phyloP scores from a whole-genome alignment of 768 basidiomycete genomes.

The Leccinum obscurum region DNA sequence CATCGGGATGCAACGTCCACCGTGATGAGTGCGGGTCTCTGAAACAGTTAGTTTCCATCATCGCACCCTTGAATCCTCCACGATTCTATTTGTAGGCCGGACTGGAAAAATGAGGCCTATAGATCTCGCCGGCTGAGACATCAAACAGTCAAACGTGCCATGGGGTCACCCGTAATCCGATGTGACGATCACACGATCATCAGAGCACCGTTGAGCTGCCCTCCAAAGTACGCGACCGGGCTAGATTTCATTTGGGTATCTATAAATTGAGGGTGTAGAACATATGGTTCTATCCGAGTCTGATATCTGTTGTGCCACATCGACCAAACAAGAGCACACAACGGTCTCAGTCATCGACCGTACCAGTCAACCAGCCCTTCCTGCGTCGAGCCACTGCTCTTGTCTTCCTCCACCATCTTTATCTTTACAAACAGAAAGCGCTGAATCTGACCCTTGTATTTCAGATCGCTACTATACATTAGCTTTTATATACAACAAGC shows the following conservation, averaged over 20 bases:
- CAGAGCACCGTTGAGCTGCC: no score
- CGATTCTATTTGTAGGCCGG: neutral
- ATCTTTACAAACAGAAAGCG: neutral
- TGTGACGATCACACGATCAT: neutral
- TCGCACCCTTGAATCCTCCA: neutral
- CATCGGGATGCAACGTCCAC: neutral
- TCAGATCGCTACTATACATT: slow-evolving; percentile 1
- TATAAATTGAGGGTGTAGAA: no score
- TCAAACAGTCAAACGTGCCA: neutral
- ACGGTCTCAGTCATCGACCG: slow-evolving; percentile 31
- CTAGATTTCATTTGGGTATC: no score
- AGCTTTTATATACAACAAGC: slow-evolving; percentile 1
- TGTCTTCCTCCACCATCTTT: slow-evolving; percentile 8
- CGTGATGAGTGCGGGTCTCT: neutral
- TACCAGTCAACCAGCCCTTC: slow-evolving; percentile 29
- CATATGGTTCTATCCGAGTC: no score
- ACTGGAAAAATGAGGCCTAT: neutral
- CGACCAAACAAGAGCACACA: slow-evolving; percentile 31
- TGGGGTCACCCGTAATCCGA: neutral
- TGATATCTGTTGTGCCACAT: slow-evolving; percentile 25
- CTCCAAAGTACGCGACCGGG: no score
- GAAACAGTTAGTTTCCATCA: neutral
- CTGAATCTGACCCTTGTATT: neutral
- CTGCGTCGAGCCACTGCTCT: slow-evolving; percentile 19
- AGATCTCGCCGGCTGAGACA: neutral